Percentiles rank a stretch among this genome's conserved stretches.
Evolutionary conservation across 106 monocot genomes (phyloP).

Genomic region (Platanthera guangdongensis): DNA sequence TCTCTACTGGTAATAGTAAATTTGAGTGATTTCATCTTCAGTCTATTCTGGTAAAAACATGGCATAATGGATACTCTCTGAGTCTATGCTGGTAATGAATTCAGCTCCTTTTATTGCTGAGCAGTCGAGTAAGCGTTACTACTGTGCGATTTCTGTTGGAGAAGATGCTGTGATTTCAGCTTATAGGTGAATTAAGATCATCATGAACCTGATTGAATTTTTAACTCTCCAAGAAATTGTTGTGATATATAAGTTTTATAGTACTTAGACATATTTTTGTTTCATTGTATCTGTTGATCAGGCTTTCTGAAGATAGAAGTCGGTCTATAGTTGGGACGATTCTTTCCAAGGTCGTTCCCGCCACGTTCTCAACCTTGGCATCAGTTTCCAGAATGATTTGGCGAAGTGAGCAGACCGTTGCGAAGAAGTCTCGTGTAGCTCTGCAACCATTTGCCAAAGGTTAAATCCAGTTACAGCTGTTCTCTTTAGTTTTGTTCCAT

Average conservation of each 20-base stretch:
- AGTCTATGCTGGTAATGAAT: constrained; percentile 77
- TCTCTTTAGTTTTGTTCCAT: background rate
- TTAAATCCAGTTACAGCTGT: constrained; percentile 19
- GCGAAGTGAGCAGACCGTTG: constrained; percentile 43
- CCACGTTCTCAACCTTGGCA: constrained; percentile 72
- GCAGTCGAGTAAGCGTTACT: constrained; percentile 80
- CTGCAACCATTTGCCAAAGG: constrained; percentile 84
- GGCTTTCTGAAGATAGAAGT: constrained; percentile 77
- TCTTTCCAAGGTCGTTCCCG: constrained; percentile 71
- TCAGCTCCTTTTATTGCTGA: constrained; percentile 79
- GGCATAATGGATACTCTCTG: constrained; percentile 34
- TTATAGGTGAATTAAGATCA: constrained; percentile 45
- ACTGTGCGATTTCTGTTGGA: constrained; percentile 78
- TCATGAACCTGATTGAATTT: background rate
- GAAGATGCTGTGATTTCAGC: constrained; percentile 85
- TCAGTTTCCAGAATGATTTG: constrained; percentile 85
- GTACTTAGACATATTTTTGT: background rate
- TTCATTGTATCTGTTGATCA: constrained; percentile 10
- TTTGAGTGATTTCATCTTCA: background rate
- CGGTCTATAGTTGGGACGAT: constrained; percentile 86
- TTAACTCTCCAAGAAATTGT: background rate
- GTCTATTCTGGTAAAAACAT: constrained; percentile 4
- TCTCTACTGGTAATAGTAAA: background rate
- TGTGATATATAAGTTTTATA: background rate
- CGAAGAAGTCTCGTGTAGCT: constrained; percentile 39